phyloP scores from a whole-genome alignment of 2,329 filamentous ascomycete genomes.

The Erysiphe pulchra region DNA sequence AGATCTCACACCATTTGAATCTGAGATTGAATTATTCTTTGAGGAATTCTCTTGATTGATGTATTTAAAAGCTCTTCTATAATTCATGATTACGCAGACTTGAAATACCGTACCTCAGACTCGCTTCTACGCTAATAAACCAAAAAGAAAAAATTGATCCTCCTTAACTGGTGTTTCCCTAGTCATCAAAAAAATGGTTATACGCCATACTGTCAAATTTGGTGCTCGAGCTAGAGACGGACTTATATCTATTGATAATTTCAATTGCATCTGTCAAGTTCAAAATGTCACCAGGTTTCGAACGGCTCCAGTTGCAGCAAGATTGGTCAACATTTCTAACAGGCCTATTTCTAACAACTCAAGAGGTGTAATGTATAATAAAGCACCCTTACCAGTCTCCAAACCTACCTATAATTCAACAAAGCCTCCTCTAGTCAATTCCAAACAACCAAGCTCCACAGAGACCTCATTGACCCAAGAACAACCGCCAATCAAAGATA shows the following conservation, averaged over 20 bases:
- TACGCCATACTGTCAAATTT: neutral
- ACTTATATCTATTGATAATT: neutral
- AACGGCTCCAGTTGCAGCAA: too few species aligned
- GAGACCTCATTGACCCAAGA: neutral
- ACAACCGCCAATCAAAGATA: slow-evolving; percentile 13
- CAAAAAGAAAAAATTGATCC: neutral
- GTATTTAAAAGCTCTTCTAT: too few species aligned
- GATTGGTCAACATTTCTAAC: neutral
- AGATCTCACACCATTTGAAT: too few species aligned
- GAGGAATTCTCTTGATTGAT: too few species aligned
- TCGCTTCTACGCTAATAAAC: too few species aligned
- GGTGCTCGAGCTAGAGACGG: neutral
- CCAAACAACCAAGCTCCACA: neutral
- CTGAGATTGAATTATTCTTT: too few species aligned
- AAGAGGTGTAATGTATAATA: neutral
- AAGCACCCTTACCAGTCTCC: neutral
- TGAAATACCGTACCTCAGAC: too few species aligned
- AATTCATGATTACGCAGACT: too few species aligned
- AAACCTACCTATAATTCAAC: neutral
- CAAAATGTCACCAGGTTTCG: neutral
- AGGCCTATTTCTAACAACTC: neutral
- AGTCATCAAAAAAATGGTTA: neutral
- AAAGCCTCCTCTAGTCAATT: neutral
- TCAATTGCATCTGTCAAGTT: neutral
- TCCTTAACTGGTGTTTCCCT: neutral